Conservation (phyloP, 441 rosid genomes). For the Corymbia calophylla region DNA sequence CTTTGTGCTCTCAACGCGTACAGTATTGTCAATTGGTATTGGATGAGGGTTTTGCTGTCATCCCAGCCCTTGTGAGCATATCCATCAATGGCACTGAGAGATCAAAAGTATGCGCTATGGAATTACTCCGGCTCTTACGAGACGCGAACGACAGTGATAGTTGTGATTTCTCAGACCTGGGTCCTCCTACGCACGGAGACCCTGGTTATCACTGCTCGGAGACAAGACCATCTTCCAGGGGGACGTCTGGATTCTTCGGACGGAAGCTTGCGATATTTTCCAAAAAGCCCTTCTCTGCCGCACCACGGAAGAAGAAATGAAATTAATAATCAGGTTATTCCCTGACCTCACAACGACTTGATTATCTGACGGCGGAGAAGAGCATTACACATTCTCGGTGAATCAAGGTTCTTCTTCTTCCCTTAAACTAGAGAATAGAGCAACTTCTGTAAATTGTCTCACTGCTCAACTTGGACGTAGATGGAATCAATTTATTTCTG, state of each 20-base stretch:
- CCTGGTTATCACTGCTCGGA: conserved; percentile 3
- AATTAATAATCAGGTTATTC: neutral
- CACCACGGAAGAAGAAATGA: conserved; percentile 21
- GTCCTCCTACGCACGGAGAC: conserved; percentile 7
- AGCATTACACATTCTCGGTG: neutral
- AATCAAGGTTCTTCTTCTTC: neutral
- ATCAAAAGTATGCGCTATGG: conserved; percentile 49
- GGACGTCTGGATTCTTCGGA: conserved; percentile 26
- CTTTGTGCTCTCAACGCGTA: conserved; percentile 55
- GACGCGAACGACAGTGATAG: conserved; percentile 15
- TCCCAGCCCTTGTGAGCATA: conserved; percentile 46
- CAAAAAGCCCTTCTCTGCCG: conserved; percentile 2
- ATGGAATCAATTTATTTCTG: neutral
- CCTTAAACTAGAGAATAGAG: neutral
- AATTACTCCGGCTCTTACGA: conserved; percentile 62
- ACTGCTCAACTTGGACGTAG: neutral
- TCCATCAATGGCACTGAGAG: conserved; percentile 58
- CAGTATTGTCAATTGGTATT: conserved; percentile 62
- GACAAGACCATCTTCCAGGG: conserved; percentile 27
- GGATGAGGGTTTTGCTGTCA: conserved; percentile 38
- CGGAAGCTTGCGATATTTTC: conserved; percentile 11
- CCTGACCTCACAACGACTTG: neutral
- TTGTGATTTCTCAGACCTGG: conserved; percentile 14
- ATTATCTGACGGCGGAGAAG: neutral
- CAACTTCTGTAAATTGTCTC: neutral